Evolutionary conservation across 768 basidiomycete species (phyloP).

Genomic region (Neoboletus brunneissimus): DNA sequence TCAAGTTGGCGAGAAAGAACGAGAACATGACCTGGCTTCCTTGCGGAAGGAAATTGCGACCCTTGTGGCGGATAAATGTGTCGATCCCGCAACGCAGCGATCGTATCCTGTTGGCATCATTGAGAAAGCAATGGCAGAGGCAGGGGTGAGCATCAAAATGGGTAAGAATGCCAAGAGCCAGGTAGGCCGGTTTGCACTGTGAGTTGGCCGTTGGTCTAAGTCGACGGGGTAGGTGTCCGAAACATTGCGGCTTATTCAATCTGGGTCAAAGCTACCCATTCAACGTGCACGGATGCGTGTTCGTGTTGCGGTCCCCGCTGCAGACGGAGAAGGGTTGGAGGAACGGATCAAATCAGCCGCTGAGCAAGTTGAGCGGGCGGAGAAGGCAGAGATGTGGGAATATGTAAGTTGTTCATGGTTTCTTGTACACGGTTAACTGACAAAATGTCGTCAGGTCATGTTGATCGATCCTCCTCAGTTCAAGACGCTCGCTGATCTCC

Average conservation of each 20-base stretch:
- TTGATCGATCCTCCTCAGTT: slow-evolving; percentile 93
- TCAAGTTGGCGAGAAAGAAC: slow-evolving; percentile 96
- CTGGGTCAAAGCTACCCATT: slow-evolving; percentile 84
- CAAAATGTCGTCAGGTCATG: slow-evolving; percentile 56
- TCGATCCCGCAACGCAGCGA: slow-evolving; percentile 84
- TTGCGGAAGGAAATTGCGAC: slow-evolving; percentile 90
- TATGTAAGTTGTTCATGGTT: slow-evolving; percentile 52
- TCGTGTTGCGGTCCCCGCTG: slow-evolving; percentile 67
- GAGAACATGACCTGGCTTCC: slow-evolving; percentile 83
- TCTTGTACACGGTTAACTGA: slow-evolving; percentile 9
- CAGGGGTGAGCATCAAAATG: slow-evolving; percentile 85
- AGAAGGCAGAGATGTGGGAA: slow-evolving; percentile 80
- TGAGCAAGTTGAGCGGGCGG: slow-evolving; percentile 82
- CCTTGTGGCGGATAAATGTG: slow-evolving; percentile 91
- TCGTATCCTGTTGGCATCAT: slow-evolving; percentile 95
- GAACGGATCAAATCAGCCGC: slow-evolving; percentile 69
- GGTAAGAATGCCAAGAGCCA: slow-evolving; percentile 94
- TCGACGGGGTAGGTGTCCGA: slow-evolving; percentile 68
- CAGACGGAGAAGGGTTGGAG: slow-evolving; percentile 64
- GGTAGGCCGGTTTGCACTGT: slow-evolving; percentile 40
- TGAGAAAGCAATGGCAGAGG: slow-evolving; percentile 96
- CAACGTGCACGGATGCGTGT: slow-evolving; percentile 93
- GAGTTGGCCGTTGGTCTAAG: background rate
- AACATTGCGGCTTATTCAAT: slow-evolving; percentile 80
- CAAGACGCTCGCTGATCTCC: slow-evolving; percentile 81